Percentiles rank a stretch among this genome's conserved stretches.
phyloP scores from a whole-genome alignment of 78 protist genomes.

The Mantamonas sphyraenae region DNA sequence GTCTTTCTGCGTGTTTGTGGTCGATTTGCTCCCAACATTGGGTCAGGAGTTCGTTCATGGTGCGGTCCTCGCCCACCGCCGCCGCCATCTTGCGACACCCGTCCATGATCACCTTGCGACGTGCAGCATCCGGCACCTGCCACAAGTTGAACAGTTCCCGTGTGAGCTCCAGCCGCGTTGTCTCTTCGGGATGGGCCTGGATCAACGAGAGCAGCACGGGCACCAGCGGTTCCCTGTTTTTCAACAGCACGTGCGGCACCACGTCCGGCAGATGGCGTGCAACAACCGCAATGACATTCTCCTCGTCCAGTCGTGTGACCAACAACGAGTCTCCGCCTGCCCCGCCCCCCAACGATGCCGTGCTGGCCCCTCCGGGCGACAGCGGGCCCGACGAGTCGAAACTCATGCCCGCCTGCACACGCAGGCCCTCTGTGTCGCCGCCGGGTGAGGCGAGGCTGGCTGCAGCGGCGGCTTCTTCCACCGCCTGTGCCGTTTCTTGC shows the following conservation, averaged over 20 bases:
- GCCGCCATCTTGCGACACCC: background rate
- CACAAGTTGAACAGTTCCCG: background rate
- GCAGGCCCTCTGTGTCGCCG: too few species aligned
- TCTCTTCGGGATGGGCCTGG: background rate
- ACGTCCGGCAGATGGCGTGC: background rate
- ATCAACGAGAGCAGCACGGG: background rate
- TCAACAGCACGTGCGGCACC: conserved; percentile 1
- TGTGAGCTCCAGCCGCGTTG: background rate
- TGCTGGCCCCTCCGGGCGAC: too few species aligned
- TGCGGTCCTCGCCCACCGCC: background rate
- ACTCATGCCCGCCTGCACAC: too few species aligned
- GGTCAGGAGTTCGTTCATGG: background rate
- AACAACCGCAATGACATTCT: background rate
- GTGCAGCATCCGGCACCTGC: background rate
- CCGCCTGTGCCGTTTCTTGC: too few species aligned
- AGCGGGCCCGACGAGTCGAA: too few species aligned
- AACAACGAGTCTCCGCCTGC: too few species aligned
- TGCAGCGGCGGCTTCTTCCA: too few species aligned
- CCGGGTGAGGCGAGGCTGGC: too few species aligned
- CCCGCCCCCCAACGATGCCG: too few species aligned
- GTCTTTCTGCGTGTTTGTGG: background rate
- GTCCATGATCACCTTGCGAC: background rate
- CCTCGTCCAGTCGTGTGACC: too few species aligned
- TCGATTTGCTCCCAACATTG: background rate
- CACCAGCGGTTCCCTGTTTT: background rate